phyloP scores from a whole-genome alignment of 2,329 filamentous ascomycete species.

The Aspergillus arachidicola region DNA sequence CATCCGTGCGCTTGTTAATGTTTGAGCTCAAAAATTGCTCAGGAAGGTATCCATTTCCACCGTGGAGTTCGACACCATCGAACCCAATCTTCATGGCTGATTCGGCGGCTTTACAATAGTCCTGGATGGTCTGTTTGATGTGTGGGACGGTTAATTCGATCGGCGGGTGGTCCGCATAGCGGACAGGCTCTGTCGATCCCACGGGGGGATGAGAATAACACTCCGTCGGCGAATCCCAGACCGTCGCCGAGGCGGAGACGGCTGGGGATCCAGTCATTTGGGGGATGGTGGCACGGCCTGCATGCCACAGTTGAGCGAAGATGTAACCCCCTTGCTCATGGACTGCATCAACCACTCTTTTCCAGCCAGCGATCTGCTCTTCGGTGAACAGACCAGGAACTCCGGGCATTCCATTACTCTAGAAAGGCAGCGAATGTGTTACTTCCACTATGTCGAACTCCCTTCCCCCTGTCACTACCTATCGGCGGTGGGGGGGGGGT shows the following conservation, averaged over 20 bases:
- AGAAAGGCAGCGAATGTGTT: not conserved
- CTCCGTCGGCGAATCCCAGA: slow-evolving; percentile 50
- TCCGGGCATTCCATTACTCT: slow-evolving; percentile 44
- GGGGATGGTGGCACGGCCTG: slow-evolving; percentile 50
- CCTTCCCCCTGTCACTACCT: not conserved
- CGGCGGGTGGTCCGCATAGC: slow-evolving; percentile 47
- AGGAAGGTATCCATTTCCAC: slow-evolving; percentile 54
- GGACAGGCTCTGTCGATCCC: slow-evolving; percentile 38
- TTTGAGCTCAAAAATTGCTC: slow-evolving; percentile 57
- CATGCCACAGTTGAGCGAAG: slow-evolving; percentile 45
- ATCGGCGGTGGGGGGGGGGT: not conserved
- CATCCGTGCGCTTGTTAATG: slow-evolving; percentile 53
- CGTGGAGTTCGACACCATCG: slow-evolving; percentile 56
- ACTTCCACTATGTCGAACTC: not conserved
- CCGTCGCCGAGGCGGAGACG: slow-evolving; percentile 46
- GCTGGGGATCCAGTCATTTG: slow-evolving; percentile 43
- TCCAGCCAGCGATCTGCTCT: slow-evolving; percentile 54
- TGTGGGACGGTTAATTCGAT: slow-evolving; percentile 50
- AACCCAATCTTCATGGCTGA: slow-evolving; percentile 60
- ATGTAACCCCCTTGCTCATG: slow-evolving; percentile 56
- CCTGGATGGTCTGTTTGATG: slow-evolving; percentile 46
- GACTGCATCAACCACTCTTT: slow-evolving; percentile 53
- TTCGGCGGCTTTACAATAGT: slow-evolving; percentile 49
- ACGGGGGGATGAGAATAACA: slow-evolving; percentile 45
- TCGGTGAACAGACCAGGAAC: slow-evolving; percentile 37